Evolutionary conservation across 768 basidiomycete species (phyloP), one percentile per base, ranked within the genome.

Genomic region (Rubroboletus satanas): DNA sequence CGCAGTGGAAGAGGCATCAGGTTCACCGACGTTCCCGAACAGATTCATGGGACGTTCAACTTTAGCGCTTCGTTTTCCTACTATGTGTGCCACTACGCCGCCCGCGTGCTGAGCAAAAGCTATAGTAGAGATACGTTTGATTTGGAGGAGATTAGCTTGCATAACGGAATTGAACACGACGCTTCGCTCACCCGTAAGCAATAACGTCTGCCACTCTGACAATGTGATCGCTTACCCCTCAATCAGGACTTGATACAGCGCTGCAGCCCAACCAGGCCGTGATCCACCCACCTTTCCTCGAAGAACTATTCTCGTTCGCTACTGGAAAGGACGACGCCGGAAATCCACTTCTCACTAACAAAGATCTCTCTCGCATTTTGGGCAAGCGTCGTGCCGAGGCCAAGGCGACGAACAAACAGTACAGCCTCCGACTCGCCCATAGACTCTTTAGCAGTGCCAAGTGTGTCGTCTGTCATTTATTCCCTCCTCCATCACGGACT

Each of bases 1-100:
- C 85, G 74, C 44, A 79, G 83, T 77, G 90, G 90, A 18, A 81
- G 71, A 49, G 81, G 83, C 58, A 84, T 93, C 68, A 75, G 76
- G 10, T 90, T 90, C 61, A 62, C 61, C 23, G 71, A 78, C 23
- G 51, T 78, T 26, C 64, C 58, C 4, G 44, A 49, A 7, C 69
- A 62, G 7, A 72, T 87, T 59, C 76, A 77, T 2, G 46, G 73
- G 23, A 82, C 85, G 1, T 91, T 77, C 75, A 90, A 91, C 71
- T 88, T 90, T 53, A 74, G 81, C 5, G 75, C 85, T 0, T 78
- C 81, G 1, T 88, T 90, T 73, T 83, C 82, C 62, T 77, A 73
- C 64, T 89, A 79, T 64, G 83, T 83, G 0, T 81, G 85, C 28
- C 80, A 79, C 49, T 82, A 72, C 64, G 75, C 78, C 4, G 85